Evolutionary conservation across 2,329 filamentous ascomycete genomes (phyloP).

Genomic region (Coniochaeta ligniaria): DNA sequence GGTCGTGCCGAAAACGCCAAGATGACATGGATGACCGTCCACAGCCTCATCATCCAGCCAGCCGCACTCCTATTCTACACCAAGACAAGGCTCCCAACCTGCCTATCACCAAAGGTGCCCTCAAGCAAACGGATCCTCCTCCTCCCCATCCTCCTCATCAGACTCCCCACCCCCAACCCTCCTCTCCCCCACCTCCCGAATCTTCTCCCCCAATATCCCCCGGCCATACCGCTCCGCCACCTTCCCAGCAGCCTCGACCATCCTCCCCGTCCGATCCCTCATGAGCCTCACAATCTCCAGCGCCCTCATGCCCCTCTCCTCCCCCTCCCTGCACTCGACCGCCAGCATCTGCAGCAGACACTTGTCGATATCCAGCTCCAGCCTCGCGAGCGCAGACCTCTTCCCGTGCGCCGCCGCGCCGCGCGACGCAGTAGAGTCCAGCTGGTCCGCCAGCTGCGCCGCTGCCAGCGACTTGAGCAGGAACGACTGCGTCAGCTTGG

Average conservation of each 20-base stretch:
- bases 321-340: constrained; percentile 82
- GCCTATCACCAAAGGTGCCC: not conserved
- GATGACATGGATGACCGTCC: not conserved
- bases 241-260: constrained; percentile 87
- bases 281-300: constrained; percentile 85
- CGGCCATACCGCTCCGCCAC: constrained; percentile 81
- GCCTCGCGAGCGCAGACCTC: constrained; percentile 57
- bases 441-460: constrained; percentile 67
- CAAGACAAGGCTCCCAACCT: not conserved
- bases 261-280: constrained; percentile 75
- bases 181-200: constrained; percentile 73
- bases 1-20: not conserved
- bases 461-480: constrained; percentile 67
- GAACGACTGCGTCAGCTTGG: constrained; percentile 71
- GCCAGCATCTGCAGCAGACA: constrained; percentile 82
- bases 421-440: constrained; percentile 47
- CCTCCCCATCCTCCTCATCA: constrained; percentile 11
- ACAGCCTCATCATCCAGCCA: not conserved
- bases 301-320: constrained; percentile 91
- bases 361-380: constrained; percentile 86
- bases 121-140: not conserved
- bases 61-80: not conserved
- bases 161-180: constrained; percentile 53
- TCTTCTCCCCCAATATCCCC: constrained; percentile 79
- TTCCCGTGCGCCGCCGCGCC: constrained; percentile 53